Base-by-base conservation (phyloP, 2,329 filamentous ascomycete genomes). In the Fusarium sarcochroum region DNA sequence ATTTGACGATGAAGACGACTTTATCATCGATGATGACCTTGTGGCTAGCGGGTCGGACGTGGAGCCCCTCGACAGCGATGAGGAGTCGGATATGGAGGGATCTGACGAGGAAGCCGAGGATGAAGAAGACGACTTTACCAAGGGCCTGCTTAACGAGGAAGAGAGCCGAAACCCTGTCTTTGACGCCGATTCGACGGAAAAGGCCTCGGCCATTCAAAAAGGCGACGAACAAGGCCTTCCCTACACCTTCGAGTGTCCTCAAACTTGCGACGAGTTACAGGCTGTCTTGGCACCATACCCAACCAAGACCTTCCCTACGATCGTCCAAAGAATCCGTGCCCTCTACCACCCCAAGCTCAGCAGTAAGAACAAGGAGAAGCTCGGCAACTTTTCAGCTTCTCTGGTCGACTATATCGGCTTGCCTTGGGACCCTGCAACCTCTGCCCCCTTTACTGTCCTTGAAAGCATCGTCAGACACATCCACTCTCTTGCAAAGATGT, bases 1-100 rank as follows among this genome's bases (percentile, higher is more conserved):
- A 7, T 90, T 97, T 34, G 94, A 97, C 69, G 95, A 98, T 71
- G 95, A 98, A 76, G 95, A 98, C 73, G 93, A 98, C 72, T 98
- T 98, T 73, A 77, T 95, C 25, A 90, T 98, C 65, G 95, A 98
- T 61, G 93, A 96, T 66, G 91, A 97, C 75, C 85, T 98, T 17
- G 87, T 98, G 34, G 94, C 94, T 14, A 94, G 90, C 70, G 92
- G 90, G 37, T 95, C 93, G 7, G 89, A 91, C 38, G 74, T 89
- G n/a, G 88, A 91, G 27, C 81, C 84, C 6, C 80, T 86, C 9
- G 85, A 84, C 37, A 85, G 87, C 40, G 84, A 85, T 23, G 83
- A 84, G 13, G 85, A 86, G 25, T 84, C 85, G 1, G 84, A 86
- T 6, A 83, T 82, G 20, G 82, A 83, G 21, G 82, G 82, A 5